Evolutionary conservation across 805 yeast species (phyloP), one percentile per base, ranked within the genome.

Genomic region (Candida oleophila): DNA sequence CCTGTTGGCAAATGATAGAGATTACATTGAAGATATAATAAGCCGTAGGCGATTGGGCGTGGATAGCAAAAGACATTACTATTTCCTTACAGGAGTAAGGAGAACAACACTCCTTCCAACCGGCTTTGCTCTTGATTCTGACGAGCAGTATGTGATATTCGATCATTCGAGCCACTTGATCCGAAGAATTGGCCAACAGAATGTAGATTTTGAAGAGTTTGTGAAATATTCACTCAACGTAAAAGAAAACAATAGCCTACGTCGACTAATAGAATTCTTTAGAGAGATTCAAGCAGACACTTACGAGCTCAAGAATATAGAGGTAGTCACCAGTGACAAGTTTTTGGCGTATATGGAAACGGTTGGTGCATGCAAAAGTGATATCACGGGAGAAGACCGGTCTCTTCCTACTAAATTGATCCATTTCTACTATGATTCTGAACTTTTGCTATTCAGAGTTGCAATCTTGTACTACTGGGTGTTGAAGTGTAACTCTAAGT

Each of bases 61-160:
- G 37, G 42, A 43, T 39, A 38, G 42, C 16, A 49, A 44, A 15
- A 49, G 64, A 14, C 67, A 64, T 44, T 67, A 60, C 48, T 68
- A 52, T 55, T 56, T 58, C 41, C 28, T 22, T 9, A 18, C 22
- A 8, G 36, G 11, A 25, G 30, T 7, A 25, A 25, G 30, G 11
- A 11, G 9, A 25, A 11, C 30, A 11, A 11, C 11, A 25, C 9
- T 7, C 30, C 5, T 7, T 25, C 9, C 9, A 25, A 25, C 5
- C 11, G 30, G 30, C 5, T 25, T 25, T 25, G 11, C 9, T 5
- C 9, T 7, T 25, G 30, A 25, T 5, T 11, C 30, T 25, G 30
- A 25, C 30, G 30, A 25, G 11, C 9, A 25, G 30, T 25, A 25
- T 11, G 5, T 7, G 5, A 11, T 25, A 25, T 25, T 7, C 11